These are phyloP conservation scores for Hypoxylon sp. DNA, from an alignment of 2,329 filamentous ascomycete genomes.

Conservation along the genomic window DNA sequence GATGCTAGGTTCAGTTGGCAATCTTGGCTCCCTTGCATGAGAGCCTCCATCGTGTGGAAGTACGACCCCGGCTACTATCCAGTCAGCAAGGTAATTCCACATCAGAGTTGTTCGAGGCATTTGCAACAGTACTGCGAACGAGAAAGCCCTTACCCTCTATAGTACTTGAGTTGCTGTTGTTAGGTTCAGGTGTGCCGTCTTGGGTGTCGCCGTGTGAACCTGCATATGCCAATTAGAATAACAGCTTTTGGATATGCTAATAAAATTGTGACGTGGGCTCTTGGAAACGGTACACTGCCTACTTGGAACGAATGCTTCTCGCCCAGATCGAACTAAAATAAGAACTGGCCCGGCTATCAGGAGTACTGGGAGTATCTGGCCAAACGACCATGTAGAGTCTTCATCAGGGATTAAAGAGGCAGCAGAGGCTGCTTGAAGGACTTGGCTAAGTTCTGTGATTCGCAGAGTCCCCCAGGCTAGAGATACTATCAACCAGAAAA, in stretches of 20 bases:
- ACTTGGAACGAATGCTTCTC: slow-evolving; percentile 16
- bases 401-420: background rate
- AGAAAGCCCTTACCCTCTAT: slow-evolving; percentile 14
- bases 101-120: background rate
- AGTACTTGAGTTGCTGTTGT: background rate
- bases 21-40: background rate
- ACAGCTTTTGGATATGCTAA: background rate
- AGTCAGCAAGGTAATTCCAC: background rate
- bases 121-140: background rate
- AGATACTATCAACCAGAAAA: slow-evolving; percentile 18
- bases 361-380: slow-evolving; percentile 25
- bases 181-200: background rate
- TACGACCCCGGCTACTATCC: slow-evolving; percentile 1
- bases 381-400: slow-evolving; percentile 21
- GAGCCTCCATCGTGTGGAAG: background rate
- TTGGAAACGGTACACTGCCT: background rate
- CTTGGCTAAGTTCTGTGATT: background rate
- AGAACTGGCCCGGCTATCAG: slow-evolving; percentile 13
- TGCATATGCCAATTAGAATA: background rate
- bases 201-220: background rate
- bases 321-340: slow-evolving; percentile 13
- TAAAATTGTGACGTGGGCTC: background rate
- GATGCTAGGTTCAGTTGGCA: background rate
- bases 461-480: slow-evolving; percentile 10
- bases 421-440: background rate